A percentile compares a stretch with the other conserved stretches of the same genome.
phyloP scores from a whole-genome alignment of 73 alveolate genomes.

The Diophrys sp. region DNA sequence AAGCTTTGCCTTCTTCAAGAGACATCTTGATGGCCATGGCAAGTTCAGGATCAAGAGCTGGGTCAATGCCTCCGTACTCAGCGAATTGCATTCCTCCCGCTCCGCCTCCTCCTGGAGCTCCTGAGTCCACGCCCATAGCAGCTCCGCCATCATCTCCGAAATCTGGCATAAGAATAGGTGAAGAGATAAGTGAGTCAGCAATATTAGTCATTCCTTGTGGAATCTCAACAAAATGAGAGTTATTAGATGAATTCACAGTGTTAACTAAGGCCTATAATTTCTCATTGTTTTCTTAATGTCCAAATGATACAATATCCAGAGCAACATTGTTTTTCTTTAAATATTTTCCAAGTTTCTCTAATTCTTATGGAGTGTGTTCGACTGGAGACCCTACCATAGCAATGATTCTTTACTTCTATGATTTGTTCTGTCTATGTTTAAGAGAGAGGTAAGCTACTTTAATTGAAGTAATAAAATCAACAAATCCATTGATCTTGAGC shows the following conservation, averaged over 20 bases:
- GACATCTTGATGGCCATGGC: slow-evolving; percentile 83
- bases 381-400: slow-evolving; percentile 92
- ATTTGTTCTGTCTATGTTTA: slow-evolving; percentile 90
- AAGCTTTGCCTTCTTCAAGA: slow-evolving; percentile 76
- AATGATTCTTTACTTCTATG: slow-evolving; percentile 80
- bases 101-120: slow-evolving; percentile 26
- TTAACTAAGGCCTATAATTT: slow-evolving; percentile 64
- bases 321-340: slow-evolving; percentile 90
- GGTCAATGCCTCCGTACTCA: slow-evolving; percentile 80
- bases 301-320: slow-evolving; percentile 86
- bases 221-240: slow-evolving; percentile 81
- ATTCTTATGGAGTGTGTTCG: slow-evolving; percentile 56
- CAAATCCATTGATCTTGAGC: slow-evolving; percentile 65
- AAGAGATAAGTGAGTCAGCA: slow-evolving; percentile 66
- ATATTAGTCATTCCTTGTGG: slow-evolving; percentile 75
- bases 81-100: slow-evolving; percentile 38
- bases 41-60: slow-evolving; percentile 84
- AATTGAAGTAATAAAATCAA: slow-evolving; percentile 76
- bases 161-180: slow-evolving; percentile 62
- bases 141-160: slow-evolving; percentile 54
- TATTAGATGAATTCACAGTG: slow-evolving; percentile 67
- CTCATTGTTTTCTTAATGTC: slow-evolving; percentile 81
- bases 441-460: slow-evolving; percentile 82
- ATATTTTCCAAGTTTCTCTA: slow-evolving; percentile 76
- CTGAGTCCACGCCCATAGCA: slow-evolving; percentile 40